Evolutionary conservation across 352 stramenopile genomes (phyloP).

Genomic region (Plasmopara viticola): DNA sequence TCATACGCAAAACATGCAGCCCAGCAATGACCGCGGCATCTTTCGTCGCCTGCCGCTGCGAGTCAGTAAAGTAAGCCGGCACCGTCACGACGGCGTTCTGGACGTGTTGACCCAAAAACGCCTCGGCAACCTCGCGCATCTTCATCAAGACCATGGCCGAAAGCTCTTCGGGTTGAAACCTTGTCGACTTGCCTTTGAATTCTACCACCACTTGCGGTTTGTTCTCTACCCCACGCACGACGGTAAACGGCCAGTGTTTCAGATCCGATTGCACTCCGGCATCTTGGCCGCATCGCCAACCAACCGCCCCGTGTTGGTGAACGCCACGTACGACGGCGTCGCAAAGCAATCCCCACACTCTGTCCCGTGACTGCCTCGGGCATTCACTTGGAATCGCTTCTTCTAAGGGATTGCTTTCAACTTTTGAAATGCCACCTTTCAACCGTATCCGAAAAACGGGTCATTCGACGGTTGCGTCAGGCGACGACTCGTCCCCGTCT

Average conservation of each 20-base stretch:
- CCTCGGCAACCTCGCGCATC: constrained; percentile 99
- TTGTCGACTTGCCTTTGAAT: constrained; percentile 87
- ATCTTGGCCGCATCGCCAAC: constrained; percentile 98
- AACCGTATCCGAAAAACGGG: too few species aligned
- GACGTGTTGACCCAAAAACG: constrained; percentile 95
- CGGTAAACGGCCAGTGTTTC: constrained; percentile 96
- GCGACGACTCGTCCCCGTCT: too few species aligned
- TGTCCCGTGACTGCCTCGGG: too few species aligned
- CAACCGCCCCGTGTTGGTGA: constrained; percentile 92
- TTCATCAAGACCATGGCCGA: constrained; percentile 99
- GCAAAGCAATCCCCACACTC: constrained; percentile 92
- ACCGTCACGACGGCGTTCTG: constrained; percentile 98
- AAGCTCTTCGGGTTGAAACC: constrained; percentile 97
- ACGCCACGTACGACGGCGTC: constrained; percentile 98
- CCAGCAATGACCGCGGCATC: constrained; percentile 97
- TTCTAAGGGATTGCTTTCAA: too few species aligned
- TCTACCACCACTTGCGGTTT: constrained; percentile 93
- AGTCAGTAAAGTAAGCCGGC: constrained; percentile 99
- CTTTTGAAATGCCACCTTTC: too few species aligned
- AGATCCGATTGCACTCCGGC: constrained; percentile 97
- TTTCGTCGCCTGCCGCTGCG: constrained; percentile 99
- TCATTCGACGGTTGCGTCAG: too few species aligned
- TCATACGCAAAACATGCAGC: constrained; percentile 98
- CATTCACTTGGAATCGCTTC: too few species aligned
- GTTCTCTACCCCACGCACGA: constrained; percentile 76